Evolutionary conservation across 257 asterid genomes (phyloP).

Genomic region (Voacanga thouarsii): DNA sequence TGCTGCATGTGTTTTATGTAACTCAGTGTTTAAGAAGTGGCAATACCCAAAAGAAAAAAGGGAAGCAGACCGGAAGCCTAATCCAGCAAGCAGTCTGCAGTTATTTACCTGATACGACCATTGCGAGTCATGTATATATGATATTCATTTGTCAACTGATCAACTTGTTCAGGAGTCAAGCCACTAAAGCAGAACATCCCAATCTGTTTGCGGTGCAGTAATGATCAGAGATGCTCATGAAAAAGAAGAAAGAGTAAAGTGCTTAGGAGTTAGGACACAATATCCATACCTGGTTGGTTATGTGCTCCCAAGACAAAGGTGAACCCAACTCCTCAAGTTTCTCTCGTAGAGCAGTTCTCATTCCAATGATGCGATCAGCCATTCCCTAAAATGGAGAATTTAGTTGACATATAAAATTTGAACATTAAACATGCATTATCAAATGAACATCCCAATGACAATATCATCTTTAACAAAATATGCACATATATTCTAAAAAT

Average conservation of each 20-base stretch:
- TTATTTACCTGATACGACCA: conserved; percentile 85
- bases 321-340: conserved; percentile 91
- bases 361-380: conserved; percentile 97
- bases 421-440: background rate
- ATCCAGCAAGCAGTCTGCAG: background rate
- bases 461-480: background rate
- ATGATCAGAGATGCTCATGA: background rate
- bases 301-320: conserved; percentile 86
- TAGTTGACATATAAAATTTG: background rate
- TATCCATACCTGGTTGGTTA: conserved; percentile 81
- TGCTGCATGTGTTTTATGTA: conserved; percentile 39
- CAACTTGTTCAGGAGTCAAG: conserved; percentile 97
- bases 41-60: too few species aligned
- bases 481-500: background rate
- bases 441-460: background rate
- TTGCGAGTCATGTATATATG: conserved; percentile 95
- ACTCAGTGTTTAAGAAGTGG: background rate
- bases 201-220: conserved; percentile 42
- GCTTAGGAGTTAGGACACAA: background rate
- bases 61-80: background rate
- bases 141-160: conserved; percentile 76
- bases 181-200: conserved; percentile 99
- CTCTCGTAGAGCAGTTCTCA: conserved; percentile 73
- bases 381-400: conserved; percentile 52
- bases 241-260: background rate